Conservation (phyloP, 106 monocot species). For the Allium cepa region DNA sequence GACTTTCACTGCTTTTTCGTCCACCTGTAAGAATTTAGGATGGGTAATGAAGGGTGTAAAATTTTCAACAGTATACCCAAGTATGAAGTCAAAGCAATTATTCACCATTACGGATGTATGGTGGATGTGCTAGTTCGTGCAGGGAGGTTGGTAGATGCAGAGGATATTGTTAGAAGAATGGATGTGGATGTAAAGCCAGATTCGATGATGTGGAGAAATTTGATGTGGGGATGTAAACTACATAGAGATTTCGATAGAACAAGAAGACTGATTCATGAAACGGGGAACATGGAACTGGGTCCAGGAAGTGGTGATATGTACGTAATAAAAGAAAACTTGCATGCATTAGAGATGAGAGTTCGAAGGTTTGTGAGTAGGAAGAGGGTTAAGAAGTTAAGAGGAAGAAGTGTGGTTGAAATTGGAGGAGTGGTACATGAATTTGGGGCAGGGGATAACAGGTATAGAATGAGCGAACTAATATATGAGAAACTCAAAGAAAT, state of each 20-base stretch:
- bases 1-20: constrained; percentile 26
- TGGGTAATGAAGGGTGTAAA: constrained; percentile 32
- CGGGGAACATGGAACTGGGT: constrained; percentile 3
- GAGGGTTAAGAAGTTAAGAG: constrained; percentile 12
- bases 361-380: constrained; percentile 17
- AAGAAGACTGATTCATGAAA: constrained; percentile 24
- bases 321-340: constrained; percentile 23
- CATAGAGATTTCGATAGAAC: constrained; percentile 35
- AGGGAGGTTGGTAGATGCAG: constrained; percentile 33
- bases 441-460: constrained; percentile 23
- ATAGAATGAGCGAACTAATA: too few relatives aligned
- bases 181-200: constrained; percentile 25
- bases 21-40: constrained; percentile 37
- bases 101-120: constrained; percentile 58
- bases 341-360: constrained; percentile 12
- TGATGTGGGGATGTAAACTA: constrained; percentile 36
- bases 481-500: too few relatives aligned
- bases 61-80: constrained; percentile 28
- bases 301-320: constrained; percentile 14
- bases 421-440: constrained; percentile 45
- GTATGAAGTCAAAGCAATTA: constrained; percentile 19
- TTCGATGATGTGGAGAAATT: constrained; percentile 31
- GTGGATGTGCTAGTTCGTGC: constrained; percentile 39
- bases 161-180: constrained; percentile 25
- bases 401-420: constrained; percentile 40